Evolutionary conservation across 2,329 filamentous ascomycete genomes (phyloP).

Genomic region (Mycosphaerella arachidis): DNA sequence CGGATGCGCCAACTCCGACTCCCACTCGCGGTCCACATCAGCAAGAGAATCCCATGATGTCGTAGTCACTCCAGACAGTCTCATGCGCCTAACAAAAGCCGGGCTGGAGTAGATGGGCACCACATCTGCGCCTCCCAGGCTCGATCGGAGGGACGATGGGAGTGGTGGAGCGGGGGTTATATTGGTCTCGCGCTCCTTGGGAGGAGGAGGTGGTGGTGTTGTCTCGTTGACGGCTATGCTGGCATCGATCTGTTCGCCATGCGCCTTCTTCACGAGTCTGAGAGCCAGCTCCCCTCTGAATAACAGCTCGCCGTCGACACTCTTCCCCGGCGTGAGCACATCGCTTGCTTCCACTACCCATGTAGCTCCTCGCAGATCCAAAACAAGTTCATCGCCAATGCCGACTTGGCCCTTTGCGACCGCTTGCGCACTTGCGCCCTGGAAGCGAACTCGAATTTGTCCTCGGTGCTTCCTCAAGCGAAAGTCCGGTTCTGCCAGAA

Average conservation of each 20-base stretch:
- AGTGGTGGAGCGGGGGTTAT: neutral
- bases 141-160: conserved; percentile 12
- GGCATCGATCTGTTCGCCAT: conserved; percentile 7
- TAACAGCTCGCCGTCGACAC: conserved; percentile 54
- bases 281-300: conserved; percentile 40
- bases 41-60: conserved; percentile 60
- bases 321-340: conserved; percentile 52
- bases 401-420: conserved; percentile 64
- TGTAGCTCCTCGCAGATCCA: conserved; percentile 64
- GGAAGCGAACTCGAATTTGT: conserved; percentile 75
- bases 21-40: conserved; percentile 59
- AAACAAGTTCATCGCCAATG: conserved; percentile 69
- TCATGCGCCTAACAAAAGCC: conserved; percentile 69
- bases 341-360: conserved; percentile 57
- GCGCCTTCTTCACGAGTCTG: conserved; percentile 22
- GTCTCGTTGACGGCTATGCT: conserved; percentile 13
- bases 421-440: conserved; percentile 63
- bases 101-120: conserved; percentile 57
- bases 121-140: conserved; percentile 17
- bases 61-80: conserved; percentile 61
- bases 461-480: conserved; percentile 71
- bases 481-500: conserved; percentile 80
- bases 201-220: conserved; percentile 17
- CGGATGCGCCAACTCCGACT: conserved; percentile 47
- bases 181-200: conserved; percentile 6